Conservation (phyloP, 2,329 filamentous ascomycete species). For the Westerdykella ornata region DNA sequence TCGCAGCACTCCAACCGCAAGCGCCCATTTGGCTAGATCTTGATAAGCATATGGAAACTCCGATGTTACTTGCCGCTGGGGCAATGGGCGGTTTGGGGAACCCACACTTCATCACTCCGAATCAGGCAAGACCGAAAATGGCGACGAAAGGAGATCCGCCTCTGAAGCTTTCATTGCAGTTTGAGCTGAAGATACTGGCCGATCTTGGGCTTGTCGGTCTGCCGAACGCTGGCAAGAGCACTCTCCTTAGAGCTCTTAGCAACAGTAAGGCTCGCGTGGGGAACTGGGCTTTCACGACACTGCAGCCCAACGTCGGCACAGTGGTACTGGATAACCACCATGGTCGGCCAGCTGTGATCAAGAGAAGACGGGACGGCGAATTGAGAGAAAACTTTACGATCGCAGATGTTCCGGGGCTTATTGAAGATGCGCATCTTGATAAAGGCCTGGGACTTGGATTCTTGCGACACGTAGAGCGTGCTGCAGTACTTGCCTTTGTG, state of each 20-base stretch:
- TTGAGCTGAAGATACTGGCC: slow-evolving; percentile 90
- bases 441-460: slow-evolving; percentile 87
- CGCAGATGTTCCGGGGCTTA: slow-evolving; percentile 90
- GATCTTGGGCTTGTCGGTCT: slow-evolving; percentile 92
- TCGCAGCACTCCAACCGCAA: slow-evolving; percentile 62
- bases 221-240: slow-evolving; percentile 94
- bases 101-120: slow-evolving; percentile 78
- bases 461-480: slow-evolving; percentile 87
- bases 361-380: slow-evolving; percentile 43
- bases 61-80: slow-evolving; percentile 78
- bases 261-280: slow-evolving; percentile 85
- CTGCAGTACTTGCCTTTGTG: slow-evolving; percentile 87
- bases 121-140: slow-evolving; percentile 71
- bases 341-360: slow-evolving; percentile 58
- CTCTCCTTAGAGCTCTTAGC: slow-evolving; percentile 76
- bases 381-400: slow-evolving; percentile 78
- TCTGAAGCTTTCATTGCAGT: slow-evolving; percentile 69
- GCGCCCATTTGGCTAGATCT: slow-evolving; percentile 58
- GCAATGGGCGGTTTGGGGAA: slow-evolving; percentile 89
- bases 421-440: slow-evolving; percentile 88
- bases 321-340: slow-evolving; percentile 85
- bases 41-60: slow-evolving; percentile 66
- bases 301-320: slow-evolving; percentile 92
- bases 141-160: slow-evolving; percentile 80
- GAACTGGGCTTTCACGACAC: slow-evolving; percentile 93